Evolutionary conservation across 768 basidiomycete genomes (phyloP), one percentile per base, ranked within the genome.

Genomic region (Leccinum rimulosum): DNA sequence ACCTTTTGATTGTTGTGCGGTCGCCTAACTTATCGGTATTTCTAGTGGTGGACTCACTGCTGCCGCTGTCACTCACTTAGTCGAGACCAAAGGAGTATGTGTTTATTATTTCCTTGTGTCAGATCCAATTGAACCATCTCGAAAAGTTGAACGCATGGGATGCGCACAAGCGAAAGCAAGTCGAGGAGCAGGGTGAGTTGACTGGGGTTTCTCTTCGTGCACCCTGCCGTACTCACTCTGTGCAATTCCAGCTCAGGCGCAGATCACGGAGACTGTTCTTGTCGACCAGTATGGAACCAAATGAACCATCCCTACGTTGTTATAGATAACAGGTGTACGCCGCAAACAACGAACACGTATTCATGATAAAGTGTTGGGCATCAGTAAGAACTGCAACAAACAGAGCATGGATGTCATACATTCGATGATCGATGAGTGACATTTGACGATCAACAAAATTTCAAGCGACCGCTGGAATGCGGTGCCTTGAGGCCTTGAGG

Each of bases 71-170:
- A 48, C 57, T 27, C 64, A 25, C 1, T 33, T 68, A 25, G 12
- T 27, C 3, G 64, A 68, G 52, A 66, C 67, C 11, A 68, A 68
- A 27, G 67, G 67, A 19, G 65, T 66, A 55, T 19, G 65, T 60
- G 7, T 27, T 50, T 1, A 7, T 38, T 5, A 17, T 5, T 3
- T 40, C 17, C 14, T 35, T 38, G 6, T 35, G 35, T 33, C 7
- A 25, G 19, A 60, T 19, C 4, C 3, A 36, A 12, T 31, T 3
- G 3, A 28, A 7, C 11, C 15, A 30, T 17, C 25, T 49, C 40
- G n/a, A 2, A 40, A 45, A 66, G 60, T 2, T 14, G 1, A 47
- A 65, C 6, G 50, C 54, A 15, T 65, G 11, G 17, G 64, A 64
- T 14, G 14, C 2, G 0, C 11, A 40, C 55, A 52, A 61, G 63